These are phyloP conservation scores for Combretum micranthum DNA, from an alignment of 345 rosid genomes.

Conservation along the genomic window DNA sequence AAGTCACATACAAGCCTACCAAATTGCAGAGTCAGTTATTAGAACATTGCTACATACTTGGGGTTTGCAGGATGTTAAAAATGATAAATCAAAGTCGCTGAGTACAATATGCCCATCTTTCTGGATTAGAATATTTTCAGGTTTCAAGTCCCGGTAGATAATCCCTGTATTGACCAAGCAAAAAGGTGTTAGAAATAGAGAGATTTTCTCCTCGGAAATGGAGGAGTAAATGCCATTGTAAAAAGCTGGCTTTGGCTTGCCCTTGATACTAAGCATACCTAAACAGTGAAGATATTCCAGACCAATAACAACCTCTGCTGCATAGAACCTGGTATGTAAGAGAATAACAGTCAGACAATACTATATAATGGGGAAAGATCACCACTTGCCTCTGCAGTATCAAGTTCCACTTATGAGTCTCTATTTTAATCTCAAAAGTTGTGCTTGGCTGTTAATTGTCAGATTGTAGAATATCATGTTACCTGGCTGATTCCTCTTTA, in stretches of 20 bases:
- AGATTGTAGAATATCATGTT: conserved; percentile 6
- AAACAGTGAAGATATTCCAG: conserved; percentile 97
- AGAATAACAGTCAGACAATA: neutral
- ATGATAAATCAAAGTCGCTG: conserved; percentile 92
- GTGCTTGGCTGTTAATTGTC: neutral
- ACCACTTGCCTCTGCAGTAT: no score
- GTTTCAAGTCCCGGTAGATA: conserved; percentile 88
- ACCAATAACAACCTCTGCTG: conserved; percentile 79
- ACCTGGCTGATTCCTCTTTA: conserved; percentile 89
- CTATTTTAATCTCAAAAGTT: no score
- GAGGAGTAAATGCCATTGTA: neutral
- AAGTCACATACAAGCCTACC: neutral
- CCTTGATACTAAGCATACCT: conserved; percentile 39
- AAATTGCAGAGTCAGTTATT: neutral
- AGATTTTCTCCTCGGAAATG: conserved; percentile 1
- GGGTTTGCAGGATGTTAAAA: conserved; percentile 66
- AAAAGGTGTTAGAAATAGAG: neutral
- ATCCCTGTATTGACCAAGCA: conserved; percentile 44
- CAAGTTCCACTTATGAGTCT: no score
- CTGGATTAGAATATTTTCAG: conserved; percentile 82
- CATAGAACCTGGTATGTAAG: conserved; percentile 67
- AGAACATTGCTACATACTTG: conserved; percentile 36
- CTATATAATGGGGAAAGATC: neutral
- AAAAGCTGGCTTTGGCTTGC: no score
- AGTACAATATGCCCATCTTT: conserved; percentile 78